Conservation (phyloP, 176 grass and related monocot genomes). For the Hordeum marinum region DNA sequence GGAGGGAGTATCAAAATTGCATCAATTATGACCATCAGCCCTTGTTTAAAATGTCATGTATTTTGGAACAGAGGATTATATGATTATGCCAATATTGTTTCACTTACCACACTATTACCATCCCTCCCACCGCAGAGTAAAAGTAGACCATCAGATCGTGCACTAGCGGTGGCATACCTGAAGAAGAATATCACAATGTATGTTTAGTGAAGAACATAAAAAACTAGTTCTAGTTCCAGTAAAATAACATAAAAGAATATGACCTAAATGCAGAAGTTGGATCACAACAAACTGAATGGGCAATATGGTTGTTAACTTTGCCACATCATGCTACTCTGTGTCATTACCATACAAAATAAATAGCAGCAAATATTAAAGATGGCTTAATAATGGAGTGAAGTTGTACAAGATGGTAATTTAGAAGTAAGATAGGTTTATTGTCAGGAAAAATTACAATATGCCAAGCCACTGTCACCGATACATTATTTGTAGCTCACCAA, state of each 20-base stretch:
- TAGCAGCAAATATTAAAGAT: constrained; percentile 16
- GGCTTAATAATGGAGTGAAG: constrained; percentile 6
- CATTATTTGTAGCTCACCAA: not conserved
- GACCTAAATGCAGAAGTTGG: constrained; percentile 21
- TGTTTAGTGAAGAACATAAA: constrained; percentile 15
- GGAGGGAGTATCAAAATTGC: not conserved
- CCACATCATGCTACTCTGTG: constrained; percentile 17
- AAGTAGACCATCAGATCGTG: constrained; percentile 98
- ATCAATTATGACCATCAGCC: not conserved
- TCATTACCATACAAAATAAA: constrained; percentile 29
- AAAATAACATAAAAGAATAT: constrained; percentile 18
- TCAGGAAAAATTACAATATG: not conserved
- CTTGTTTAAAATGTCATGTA: not conserved
- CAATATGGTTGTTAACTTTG: constrained; percentile 22
- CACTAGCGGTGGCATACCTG: constrained; percentile 99
- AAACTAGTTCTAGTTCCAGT: constrained; percentile 1
- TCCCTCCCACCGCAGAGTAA: constrained; percentile 97
- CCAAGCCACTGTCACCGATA: constrained; percentile 10
- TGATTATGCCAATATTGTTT: not conserved
- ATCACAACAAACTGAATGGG: constrained; percentile 22
- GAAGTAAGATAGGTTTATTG: not conserved
- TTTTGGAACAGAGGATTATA: not conserved
- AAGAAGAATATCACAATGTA: constrained; percentile 32
- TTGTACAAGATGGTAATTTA: constrained; percentile 5
- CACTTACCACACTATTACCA: constrained; percentile 94